These are phyloP conservation scores for Glycine tomentella DNA, from an alignment of 306 rosid genomes.

Conservation along the genomic window DNA sequence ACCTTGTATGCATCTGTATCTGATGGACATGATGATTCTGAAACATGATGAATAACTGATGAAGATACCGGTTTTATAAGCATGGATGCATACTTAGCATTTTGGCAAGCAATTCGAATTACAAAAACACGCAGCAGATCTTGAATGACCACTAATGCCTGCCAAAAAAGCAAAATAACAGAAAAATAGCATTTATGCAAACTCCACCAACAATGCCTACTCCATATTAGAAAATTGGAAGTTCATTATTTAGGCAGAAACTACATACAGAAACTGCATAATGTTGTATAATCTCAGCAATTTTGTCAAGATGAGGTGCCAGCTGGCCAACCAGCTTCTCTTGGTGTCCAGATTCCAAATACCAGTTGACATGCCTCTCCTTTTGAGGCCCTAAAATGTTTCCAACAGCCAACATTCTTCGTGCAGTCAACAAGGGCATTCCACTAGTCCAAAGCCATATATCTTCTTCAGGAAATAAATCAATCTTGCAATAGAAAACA, in stretches of 20 bases:
- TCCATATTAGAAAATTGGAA: constrained; percentile 37
- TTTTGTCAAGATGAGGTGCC: constrained; percentile 75
- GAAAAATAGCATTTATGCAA: constrained; percentile 30
- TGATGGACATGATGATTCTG: constrained; percentile 62
- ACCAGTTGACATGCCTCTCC: constrained; percentile 89
- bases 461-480: constrained; percentile 93
- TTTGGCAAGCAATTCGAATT: constrained; percentile 74
- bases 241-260: constrained; percentile 42
- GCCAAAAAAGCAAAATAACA: constrained; percentile 43
- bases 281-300: constrained; percentile 85
- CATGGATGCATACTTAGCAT: constrained; percentile 63
- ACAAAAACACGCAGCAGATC: constrained; percentile 89
- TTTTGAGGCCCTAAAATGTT: constrained; percentile 82
- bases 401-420: constrained; percentile 85
- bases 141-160: constrained; percentile 88
- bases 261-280: constrained; percentile 91
- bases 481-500: constrained; percentile 70
- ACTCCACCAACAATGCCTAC: constrained; percentile 25
- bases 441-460: constrained; percentile 91
- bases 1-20: constrained; percentile 85
- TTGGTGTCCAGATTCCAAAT: constrained; percentile 74
- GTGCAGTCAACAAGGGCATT: constrained; percentile 87
- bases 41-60: constrained; percentile 61
- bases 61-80: constrained; percentile 75
- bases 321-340: constrained; percentile 85